Conservation (phyloP, 2,329 filamentous ascomycete species). For the Rosellinia necatrix region DNA sequence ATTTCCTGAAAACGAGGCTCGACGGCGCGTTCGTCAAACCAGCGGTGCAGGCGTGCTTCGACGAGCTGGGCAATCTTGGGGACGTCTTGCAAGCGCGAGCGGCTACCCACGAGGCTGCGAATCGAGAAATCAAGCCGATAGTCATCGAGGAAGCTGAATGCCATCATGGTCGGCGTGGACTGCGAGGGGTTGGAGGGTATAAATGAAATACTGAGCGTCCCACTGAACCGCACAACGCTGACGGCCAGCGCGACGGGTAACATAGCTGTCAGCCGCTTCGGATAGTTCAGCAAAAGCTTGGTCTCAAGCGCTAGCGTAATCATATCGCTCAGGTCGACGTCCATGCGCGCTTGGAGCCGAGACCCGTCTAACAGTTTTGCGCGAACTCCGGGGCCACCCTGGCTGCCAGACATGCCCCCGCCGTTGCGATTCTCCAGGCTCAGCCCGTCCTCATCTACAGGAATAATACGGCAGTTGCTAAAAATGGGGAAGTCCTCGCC, state of each 20-base stretch:
- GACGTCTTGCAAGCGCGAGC: slow-evolving; percentile 81
- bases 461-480: slow-evolving; percentile 95
- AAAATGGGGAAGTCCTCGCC: slow-evolving; percentile 99
- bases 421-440: slow-evolving; percentile 49
- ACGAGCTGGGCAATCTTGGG: slow-evolving; percentile 87
- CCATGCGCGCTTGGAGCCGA: slow-evolving; percentile 90
- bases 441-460: slow-evolving; percentile 79
- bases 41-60: slow-evolving; percentile 77
- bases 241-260: slow-evolving; percentile 91
- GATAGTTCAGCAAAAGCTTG: slow-evolving; percentile 91
- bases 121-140: slow-evolving; percentile 85
- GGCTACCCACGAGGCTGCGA: slow-evolving; percentile 76
- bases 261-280: slow-evolving; percentile 84
- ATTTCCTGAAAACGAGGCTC: slow-evolving; percentile 89
- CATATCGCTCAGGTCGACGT: slow-evolving; percentile 94
- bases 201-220: slow-evolving; percentile 91
- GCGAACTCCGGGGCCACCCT: slow-evolving; percentile 52
- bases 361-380: slow-evolving; percentile 65
- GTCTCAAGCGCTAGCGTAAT: slow-evolving; percentile 95
- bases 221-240: slow-evolving; percentile 90
- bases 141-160: slow-evolving; percentile 91
- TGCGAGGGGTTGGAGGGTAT: slow-evolving; percentile 75
- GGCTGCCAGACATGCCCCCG: slow-evolving; percentile 39
- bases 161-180: slow-evolving; percentile 81
- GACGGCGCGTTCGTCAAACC: slow-evolving; percentile 87